Percentiles rank a stretch among this genome's conserved stretches.
Conservation (phyloP, 257 asterid species). For the Solanum commersonii region DNA sequence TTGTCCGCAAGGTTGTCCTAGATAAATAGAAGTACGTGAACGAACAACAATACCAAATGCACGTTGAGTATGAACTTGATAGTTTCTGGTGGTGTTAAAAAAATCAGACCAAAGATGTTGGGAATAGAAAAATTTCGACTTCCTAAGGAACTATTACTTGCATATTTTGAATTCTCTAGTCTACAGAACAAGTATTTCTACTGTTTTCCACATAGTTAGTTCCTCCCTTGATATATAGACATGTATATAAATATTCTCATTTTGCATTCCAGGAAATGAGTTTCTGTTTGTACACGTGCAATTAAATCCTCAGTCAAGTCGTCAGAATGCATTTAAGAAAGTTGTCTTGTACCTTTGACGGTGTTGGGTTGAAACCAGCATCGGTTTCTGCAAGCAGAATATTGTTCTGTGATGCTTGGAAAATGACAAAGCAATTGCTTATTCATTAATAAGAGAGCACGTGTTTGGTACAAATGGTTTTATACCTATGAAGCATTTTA, state of each 20-base stretch:
- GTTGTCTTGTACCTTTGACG: constrained; percentile 42
- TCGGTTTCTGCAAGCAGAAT: constrained; percentile 54
- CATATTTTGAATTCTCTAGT: not conserved
- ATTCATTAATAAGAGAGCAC: not conserved
- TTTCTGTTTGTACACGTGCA: not conserved
- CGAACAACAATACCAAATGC: not conserved
- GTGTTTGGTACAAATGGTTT: not conserved
- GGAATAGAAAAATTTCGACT: not conserved
- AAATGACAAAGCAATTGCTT: not conserved
- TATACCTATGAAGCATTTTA: constrained; percentile 73
- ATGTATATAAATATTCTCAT: not conserved
- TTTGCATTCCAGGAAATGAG: not conserved
- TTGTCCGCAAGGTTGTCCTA: not conserved
- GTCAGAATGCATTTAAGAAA: not conserved
- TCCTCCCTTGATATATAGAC: not conserved
- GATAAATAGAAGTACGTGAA: not conserved
- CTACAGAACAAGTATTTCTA: not conserved
- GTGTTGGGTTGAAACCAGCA: constrained; percentile 72
- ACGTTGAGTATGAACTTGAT: not conserved
- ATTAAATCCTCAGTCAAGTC: not conserved
- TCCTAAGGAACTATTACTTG: not conserved
- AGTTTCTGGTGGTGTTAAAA: not conserved
- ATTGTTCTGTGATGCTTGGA: not conserved
- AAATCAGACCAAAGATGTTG: not conserved
- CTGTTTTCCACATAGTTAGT: not conserved